Base-by-base conservation (phyloP, 495 filamentous ascomycete genomes). In the Trypethelium eluteriae region DNA sequence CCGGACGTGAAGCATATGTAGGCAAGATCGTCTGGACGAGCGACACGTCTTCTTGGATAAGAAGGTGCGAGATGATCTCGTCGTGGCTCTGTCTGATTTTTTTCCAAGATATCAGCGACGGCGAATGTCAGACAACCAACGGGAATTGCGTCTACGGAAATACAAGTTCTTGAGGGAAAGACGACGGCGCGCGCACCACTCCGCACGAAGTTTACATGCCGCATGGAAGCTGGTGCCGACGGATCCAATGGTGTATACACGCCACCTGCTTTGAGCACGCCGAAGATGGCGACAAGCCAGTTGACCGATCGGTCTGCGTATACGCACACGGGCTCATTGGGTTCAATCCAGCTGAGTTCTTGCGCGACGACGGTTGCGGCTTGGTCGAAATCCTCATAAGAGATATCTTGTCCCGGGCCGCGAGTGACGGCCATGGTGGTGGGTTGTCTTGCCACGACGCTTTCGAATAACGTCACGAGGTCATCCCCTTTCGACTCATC, bases 241-340 rank as follows among this genome's bases (percentile, higher is more conserved):
- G 35, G 18, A 18, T 61, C 56, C 11, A 61, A 36, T 36, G 56
- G n/a, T 7, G 18, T 11, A 36, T 61, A 61, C 6, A 61, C 56
- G 18, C 18, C 56, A 6, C 18, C 56, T 7, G 56, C 56, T n/a
- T 61, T 61, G 56, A 61, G 56, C 6, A 61, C 56, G 6, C 56
- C 56, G 18, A 7, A 61, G 5, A 61, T 61, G 56, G 56, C 56
- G 18, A 61, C 35, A n/a, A 61, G 6, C 56, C 56, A 61, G 35
- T 61, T 61, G 56, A 61, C 18, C 56, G 56, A 61, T 6, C 56
- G 56, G 56, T 61, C 56, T 25, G 56, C 5, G 18, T 61, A n/a
- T 6, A 61, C n/a, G 35, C 56, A 61, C 6, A 61, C 56, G 5
- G 18, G 6, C 6, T 61, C 56, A 36, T n/a, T n/a, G 18, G 18